Evolutionary conservation across 306 rosid genomes (phyloP).

Genomic region (Fagus crenata): DNA sequence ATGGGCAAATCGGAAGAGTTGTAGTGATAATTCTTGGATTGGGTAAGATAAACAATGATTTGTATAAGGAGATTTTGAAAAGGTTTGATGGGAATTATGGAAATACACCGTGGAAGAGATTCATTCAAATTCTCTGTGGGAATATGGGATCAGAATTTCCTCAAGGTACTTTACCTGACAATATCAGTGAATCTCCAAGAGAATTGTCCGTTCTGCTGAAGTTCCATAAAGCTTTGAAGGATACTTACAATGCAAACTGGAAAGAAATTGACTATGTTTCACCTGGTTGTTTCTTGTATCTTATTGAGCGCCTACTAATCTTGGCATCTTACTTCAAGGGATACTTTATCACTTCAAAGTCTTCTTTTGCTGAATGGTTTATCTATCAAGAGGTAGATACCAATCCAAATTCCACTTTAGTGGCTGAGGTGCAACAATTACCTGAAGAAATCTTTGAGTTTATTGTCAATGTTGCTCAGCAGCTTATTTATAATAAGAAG

Average conservation of each 20-base stretch:
- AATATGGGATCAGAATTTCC: conserved; percentile 11
- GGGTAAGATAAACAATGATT: conserved; percentile 23
- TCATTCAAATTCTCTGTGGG: conserved; percentile 32
- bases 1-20: conserved; percentile 53
- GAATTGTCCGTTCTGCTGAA: conserved; percentile 8
- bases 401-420: conserved; percentile 13
- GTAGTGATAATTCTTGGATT: conserved; percentile 51
- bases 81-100: conserved; percentile 21
- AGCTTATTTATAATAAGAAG: conserved; percentile 15
- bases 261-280: no score
- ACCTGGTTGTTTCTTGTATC: no score
- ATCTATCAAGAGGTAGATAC: conserved; percentile 33
- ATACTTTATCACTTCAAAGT: conserved; percentile 47
- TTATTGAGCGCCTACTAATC: no score
- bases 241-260: conserved; percentile 45
- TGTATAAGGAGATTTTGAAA: conserved; percentile 15
- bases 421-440: not conserved
- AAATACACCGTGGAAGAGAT: conserved; percentile 45
- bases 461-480: conserved; percentile 8
- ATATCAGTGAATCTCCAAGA: not conserved
- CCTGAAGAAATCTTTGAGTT: conserved; percentile 14
- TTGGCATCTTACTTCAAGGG: no score
- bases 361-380: conserved; percentile 68
- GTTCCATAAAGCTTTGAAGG: conserved; percentile 39
- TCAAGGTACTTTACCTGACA: not conserved